phyloP scores from a whole-genome alignment of 495 filamentous ascomycete genomes.

The Lophiostoma macrostomum region DNA sequence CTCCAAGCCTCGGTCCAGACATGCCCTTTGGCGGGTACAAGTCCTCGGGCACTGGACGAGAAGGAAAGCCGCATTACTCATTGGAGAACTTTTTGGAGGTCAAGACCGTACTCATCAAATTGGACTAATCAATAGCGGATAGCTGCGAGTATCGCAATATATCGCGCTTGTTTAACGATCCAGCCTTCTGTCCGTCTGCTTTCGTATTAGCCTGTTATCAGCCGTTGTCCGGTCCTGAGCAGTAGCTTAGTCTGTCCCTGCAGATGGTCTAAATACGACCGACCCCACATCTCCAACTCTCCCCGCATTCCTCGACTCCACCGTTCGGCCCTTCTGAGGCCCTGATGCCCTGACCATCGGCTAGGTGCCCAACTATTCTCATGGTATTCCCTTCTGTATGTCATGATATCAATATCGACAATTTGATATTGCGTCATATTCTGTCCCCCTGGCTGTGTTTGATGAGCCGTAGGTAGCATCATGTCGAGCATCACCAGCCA shows the following conservation, averaged over 20 bases:
- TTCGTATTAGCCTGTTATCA: constrained; percentile 5
- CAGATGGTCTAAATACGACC: constrained; percentile 7
- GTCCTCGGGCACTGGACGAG: constrained; percentile 30
- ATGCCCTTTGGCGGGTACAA: constrained; percentile 42
- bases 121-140: constrained; percentile 31
- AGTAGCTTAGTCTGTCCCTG: background rate
- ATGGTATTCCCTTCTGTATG: constrained; percentile 1
- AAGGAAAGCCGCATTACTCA: constrained; percentile 32
- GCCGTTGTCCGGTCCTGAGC: background rate
- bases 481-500: no score
- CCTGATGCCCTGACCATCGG: background rate
- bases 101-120: constrained; percentile 35
- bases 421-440: no score
- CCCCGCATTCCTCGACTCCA: constrained; percentile 12
- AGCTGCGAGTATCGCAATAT: background rate
- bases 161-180: background rate
- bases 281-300: constrained; percentile 14
- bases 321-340: background rate
- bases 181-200: background rate
- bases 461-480: no score
- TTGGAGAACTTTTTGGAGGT: constrained; percentile 36
- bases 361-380: background rate
- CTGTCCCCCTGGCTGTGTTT: no score
- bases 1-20: constrained; percentile 24
- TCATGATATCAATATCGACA: constrained; percentile 17